Conservation (phyloP, 129 eudicot species). For the Pulicaria dysenterica region DNA sequence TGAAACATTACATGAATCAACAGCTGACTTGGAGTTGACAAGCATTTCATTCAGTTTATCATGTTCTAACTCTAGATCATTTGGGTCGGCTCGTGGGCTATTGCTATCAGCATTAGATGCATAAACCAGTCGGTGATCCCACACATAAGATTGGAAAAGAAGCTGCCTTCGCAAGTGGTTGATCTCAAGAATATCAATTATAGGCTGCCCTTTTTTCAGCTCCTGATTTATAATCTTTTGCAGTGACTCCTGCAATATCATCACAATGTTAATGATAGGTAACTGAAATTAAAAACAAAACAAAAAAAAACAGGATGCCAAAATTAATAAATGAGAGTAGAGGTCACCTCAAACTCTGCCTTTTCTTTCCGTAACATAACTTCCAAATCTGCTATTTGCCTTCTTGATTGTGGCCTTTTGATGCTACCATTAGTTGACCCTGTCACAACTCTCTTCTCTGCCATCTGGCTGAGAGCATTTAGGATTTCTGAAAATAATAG, state of each 20-base stretch:
- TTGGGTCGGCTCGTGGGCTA: conserved; percentile 31
- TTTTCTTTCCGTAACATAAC: conserved; percentile 70
- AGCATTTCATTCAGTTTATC: conserved; percentile 40
- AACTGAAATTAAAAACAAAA: not conserved
- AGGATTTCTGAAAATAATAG: conserved; percentile 73
- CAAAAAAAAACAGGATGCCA: too few relatives aligned
- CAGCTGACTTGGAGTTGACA: conserved; percentile 25
- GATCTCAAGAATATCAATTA: conserved; percentile 76
- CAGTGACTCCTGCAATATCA: conserved; percentile 57
- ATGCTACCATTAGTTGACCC: conserved; percentile 33
- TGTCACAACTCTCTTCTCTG: conserved; percentile 47
- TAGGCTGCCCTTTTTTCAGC: conserved; percentile 57
- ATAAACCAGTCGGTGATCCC: conserved; percentile 85
- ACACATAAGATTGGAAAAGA: conserved; percentile 77
- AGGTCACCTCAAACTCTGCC: conserved; percentile 71
- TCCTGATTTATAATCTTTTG: conserved; percentile 55
- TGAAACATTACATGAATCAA: conserved; percentile 32
- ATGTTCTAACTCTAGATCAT: conserved; percentile 25
- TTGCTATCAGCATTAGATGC: conserved; percentile 57
- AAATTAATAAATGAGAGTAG: not conserved
- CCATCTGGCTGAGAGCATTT: conserved; percentile 56
- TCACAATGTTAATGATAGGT: conserved; percentile 18
- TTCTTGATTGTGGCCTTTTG: conserved; percentile 48
- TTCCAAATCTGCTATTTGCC: conserved; percentile 63
- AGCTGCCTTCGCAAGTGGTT: conserved; percentile 77